Base-by-base conservation (phyloP, 2,329 filamentous ascomycete species). In the Aspergillus ruber region DNA sequence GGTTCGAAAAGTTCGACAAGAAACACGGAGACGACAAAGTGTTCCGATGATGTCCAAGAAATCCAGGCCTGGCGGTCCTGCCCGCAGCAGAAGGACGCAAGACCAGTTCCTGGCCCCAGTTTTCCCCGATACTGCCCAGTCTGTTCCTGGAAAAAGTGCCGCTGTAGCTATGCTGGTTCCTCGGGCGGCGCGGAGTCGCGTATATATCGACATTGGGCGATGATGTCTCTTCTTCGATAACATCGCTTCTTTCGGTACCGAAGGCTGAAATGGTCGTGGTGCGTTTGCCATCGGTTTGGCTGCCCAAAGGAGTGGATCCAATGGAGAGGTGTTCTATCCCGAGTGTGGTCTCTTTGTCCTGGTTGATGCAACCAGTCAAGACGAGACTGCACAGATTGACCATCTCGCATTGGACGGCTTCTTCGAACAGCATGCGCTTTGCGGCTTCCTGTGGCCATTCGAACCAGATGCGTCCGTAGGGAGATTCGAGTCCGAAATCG, bases 381-480 rank as follows among this genome's bases (percentile, higher is more conserved):
- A 64, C 46, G 15, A 63, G 52, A 23, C 46, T 50, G 17, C 46
- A 47, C 3, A 61, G 54, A 15, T 59, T 49, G 4, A 48, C 40
- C 48, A 58, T 54, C 33, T 64, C 62, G 6, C 55, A 49, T 6
- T 52, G 46, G 1, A 57, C 53, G 4, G 62, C 62, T 6, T 48
- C 47, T 21, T 59, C 50, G 54, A 59, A 64, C 13, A 17, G 40
- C 20, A 44, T 51, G 3, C 10, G 35, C 44, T 54, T 57, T 1
- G 55, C 43, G 12, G 50, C 45, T 38, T 55, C 39, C 4, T 27
- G 18, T 7, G 55, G 44, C 61, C 61, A 64, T 47, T 64, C 62
- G 12, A 62, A 52, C 60, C 60, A 64, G 27, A 64, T 45, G 12
- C 42, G 46, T 13, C 62, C 62, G 42, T 60, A 64, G 4, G 61